These are phyloP conservation scores for Ascochyta clinopodiicola DNA, from an alignment of 2,329 filamentous ascomycete genomes.

Conservation along the genomic window DNA sequence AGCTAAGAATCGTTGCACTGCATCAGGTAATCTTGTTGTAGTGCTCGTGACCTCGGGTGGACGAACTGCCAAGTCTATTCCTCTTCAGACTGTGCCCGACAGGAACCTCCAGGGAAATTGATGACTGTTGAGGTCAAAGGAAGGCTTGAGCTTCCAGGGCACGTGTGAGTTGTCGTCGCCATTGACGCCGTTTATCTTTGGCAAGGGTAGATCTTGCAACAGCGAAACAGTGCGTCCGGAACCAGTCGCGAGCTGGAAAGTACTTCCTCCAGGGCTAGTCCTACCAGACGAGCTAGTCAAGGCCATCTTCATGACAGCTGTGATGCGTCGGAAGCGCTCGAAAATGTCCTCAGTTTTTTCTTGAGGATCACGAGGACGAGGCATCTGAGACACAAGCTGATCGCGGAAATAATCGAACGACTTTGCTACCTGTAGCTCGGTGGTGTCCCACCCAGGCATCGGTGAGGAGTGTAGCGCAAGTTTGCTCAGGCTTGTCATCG, in stretches of 20 bases:
- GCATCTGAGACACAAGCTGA: constrained; percentile 41
- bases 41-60: neutral
- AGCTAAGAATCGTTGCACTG: neutral
- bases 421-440: constrained; percentile 40
- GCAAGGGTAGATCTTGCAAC: constrained; percentile 40
- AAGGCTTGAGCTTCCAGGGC: constrained; percentile 37
- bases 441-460: constrained; percentile 43
- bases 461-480: constrained; percentile 37
- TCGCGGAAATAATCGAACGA: constrained; percentile 45
- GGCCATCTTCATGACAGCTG: constrained; percentile 39
- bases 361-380: constrained; percentile 31
- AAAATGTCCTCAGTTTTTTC: constrained; percentile 40
- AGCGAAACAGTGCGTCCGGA: constrained; percentile 43
- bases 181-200: constrained; percentile 37
- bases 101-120: constrained; percentile 47
- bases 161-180: constrained; percentile 35
- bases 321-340: constrained; percentile 44
- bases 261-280: constrained; percentile 40
- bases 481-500: constrained; percentile 39
- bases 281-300: constrained; percentile 28
- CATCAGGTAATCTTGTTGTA: neutral
- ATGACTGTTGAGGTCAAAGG: constrained; percentile 38
- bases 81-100: constrained; percentile 39
- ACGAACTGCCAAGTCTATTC: neutral
- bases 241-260: constrained; percentile 45